These are phyloP conservation scores for Omphalea diandra DNA, from an alignment of 441 rosid species.

Conservation along the genomic window DNA sequence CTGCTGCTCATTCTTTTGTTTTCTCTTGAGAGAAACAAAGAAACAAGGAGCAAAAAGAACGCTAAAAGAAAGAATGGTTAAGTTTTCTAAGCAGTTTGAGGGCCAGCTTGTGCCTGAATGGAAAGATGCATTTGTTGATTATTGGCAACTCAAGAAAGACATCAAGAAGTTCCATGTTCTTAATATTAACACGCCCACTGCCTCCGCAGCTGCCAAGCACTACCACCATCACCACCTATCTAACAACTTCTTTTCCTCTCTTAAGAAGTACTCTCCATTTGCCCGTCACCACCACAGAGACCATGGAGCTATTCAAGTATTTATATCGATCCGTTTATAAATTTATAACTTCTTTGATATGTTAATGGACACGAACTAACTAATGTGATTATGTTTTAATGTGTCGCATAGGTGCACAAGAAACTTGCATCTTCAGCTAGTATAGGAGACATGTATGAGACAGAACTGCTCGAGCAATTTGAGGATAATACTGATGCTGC, in stretches of 20 bases:
- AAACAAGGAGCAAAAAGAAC: neutral
- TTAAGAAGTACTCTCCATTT: conserved; percentile 43
- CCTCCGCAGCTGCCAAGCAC: conserved; percentile 13
- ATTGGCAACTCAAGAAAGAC: conserved; percentile 82
- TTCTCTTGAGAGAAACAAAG: neutral
- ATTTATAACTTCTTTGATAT: neutral
- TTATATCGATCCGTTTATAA: neutral
- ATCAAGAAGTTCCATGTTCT: conserved; percentile 60
- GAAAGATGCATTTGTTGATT: conserved; percentile 99
- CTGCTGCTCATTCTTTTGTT: neutral
- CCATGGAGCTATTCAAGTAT: conserved; percentile 79
- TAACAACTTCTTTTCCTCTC: conserved; percentile 43
- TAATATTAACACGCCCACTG: conserved; percentile 22
- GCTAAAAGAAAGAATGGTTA: conserved; percentile 50
- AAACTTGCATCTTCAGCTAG: conserved; percentile 72
- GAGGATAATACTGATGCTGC: conserved; percentile 70
- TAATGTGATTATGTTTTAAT: conserved; percentile 2
- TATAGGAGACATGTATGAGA: conserved; percentile 73
- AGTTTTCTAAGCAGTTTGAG: conserved; percentile 84
- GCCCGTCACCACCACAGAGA: conserved; percentile 40
- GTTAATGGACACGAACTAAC: neutral
- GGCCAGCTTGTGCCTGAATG: conserved; percentile 97
- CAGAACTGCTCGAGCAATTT: conserved; percentile 80
- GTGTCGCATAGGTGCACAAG: conserved; percentile 64
- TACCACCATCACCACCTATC: conserved; percentile 11